Conservation (phyloP, 805 yeast species). For the Candida hispaniensis region DNA sequence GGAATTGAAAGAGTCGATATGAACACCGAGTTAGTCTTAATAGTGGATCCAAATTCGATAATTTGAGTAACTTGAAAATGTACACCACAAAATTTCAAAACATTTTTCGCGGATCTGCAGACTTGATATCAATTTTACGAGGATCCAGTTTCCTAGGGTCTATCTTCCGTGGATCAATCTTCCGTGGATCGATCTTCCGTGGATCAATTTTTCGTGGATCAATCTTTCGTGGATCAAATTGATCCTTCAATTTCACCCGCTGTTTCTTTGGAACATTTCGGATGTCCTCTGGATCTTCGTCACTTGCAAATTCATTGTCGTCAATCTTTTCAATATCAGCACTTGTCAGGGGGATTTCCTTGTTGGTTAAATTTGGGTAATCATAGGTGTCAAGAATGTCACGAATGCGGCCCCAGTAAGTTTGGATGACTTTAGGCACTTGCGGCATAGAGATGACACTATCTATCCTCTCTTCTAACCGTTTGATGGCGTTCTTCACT, state of each 20-base stretch:
- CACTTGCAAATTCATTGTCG: slow-evolving; percentile 7
- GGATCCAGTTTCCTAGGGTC: not conserved
- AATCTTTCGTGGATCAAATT: not conserved
- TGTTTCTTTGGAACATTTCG: slow-evolving; percentile 15
- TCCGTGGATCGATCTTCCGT: not conserved
- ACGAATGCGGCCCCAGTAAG: slow-evolving; percentile 40
- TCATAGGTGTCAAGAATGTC: slow-evolving; percentile 20
- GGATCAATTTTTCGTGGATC: not conserved
- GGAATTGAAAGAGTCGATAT: slow-evolving; percentile 40
- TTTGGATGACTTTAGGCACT: slow-evolving; percentile 40
- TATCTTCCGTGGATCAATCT: slow-evolving; percentile 1
- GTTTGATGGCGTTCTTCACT: slow-evolving; percentile 52
- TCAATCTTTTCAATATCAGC: slow-evolving; percentile 11
- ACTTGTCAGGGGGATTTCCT: too few species aligned
- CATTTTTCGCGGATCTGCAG: not conserved
- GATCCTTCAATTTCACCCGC: slow-evolving; percentile 8
- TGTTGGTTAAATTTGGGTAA: slow-evolving; percentile 16
- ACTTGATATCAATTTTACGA: not conserved
- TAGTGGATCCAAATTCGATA: not conserved
- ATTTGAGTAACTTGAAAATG: not conserved
- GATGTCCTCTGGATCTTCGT: slow-evolving; percentile 10
- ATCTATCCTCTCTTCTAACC: slow-evolving; percentile 49
- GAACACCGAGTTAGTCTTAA: slow-evolving; percentile 1
- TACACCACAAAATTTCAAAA: not conserved
- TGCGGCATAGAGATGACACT: slow-evolving; percentile 39